Percentiles rank a stretch among this genome's conserved stretches.
Conservation (phyloP, 805 yeast species). For the Sporopachydermia lactativora region DNA sequence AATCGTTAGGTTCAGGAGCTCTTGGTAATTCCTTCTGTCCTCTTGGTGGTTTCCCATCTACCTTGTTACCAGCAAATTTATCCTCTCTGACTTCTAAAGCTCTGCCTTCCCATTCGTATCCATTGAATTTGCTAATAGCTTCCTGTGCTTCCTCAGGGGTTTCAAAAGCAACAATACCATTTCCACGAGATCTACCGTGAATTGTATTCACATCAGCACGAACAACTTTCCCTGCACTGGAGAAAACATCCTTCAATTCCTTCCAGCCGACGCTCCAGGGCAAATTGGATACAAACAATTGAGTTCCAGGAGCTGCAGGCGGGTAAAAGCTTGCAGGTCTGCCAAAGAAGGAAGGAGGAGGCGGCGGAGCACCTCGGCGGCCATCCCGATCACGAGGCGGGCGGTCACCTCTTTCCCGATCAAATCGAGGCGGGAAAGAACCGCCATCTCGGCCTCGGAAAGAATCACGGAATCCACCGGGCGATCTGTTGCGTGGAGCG, state of each 20-base stretch:
- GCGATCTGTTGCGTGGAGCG: constrained; percentile 5
- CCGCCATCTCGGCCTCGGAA: constrained; percentile 6
- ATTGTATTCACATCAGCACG: constrained; percentile 69
- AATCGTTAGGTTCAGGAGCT: constrained; percentile 22
- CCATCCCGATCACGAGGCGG: constrained; percentile 14
- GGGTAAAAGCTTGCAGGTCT: constrained; percentile 8
- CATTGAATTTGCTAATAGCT: constrained; percentile 60
- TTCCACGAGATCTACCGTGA: constrained; percentile 73
- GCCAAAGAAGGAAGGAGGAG: constrained; percentile 4
- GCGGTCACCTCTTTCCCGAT: constrained; percentile 12
- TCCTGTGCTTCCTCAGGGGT: constrained; percentile 51
- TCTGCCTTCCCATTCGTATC: constrained; percentile 64
- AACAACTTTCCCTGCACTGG: constrained; percentile 59
- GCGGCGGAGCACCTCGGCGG: constrained; percentile 10
- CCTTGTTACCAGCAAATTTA: constrained; percentile 17
- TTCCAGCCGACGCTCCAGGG: constrained; percentile 80
- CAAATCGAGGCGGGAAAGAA: constrained; percentile 9
- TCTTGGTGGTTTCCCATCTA: constrained; percentile 7
- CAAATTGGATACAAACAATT: constrained; percentile 66
- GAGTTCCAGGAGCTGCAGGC: constrained; percentile 23
- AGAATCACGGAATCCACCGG: constrained; percentile 9
- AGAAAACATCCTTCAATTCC: constrained; percentile 72
- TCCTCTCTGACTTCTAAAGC: constrained; percentile 71
- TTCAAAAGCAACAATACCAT: constrained; percentile 65
- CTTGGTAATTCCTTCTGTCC: constrained; percentile 6